Base-by-base conservation (phyloP, 495 filamentous ascomycete genomes). In the Staphylotrichum tortipilum region DNA sequence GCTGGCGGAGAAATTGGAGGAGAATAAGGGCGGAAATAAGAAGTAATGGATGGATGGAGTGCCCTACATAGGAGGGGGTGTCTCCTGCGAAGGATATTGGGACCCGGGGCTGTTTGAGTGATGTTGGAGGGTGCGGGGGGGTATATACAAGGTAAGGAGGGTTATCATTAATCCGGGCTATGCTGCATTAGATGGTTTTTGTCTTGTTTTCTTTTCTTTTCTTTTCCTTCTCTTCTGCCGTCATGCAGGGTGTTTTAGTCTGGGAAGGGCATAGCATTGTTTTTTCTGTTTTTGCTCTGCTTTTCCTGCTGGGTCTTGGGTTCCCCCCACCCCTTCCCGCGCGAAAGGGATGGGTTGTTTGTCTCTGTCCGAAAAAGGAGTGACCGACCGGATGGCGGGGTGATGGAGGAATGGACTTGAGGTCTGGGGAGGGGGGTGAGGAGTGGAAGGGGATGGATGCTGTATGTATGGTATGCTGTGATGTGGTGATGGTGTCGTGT, bases 1-100 rank as follows among this genome's bases (percentile, higher is more conserved):
- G n/a, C 55, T 78, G 24, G 69, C 75, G 1, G 64, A 66, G 4
- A 64, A 64, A 22, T 46, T 84, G 52, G 69, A 78, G 55, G 55
- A 58, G 15, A 65, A 75, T 45, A 78, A 79, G 60, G 50, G 31
- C 30, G 68, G 65, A 35, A 76, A 74, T 47, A 67, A 63, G 49
- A 72, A 71, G 59, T 38, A 47, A 51, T 44, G 43, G 33, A 40
- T 24, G 8, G 36, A 26, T n/a, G 46, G 11, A 39, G 26, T 18
- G 22, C 33, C n/a, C n/a, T n/a, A n/a, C n/a, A n/a, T n/a, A n/a
- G n/a, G n/a, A n/a, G 29, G 12, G 43, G 18, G 21, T 30, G 15
- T n/a, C 2, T 23, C 18, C 30, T 7, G 15, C 31, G 18, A 24
- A 28, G 2, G 26, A 11, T 3, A 26, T 30, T 14, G 18, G 30